Evolutionary conservation across 2,329 filamentous ascomycete genomes (phyloP).

Genomic region (Penicillium hesseltinei): DNA sequence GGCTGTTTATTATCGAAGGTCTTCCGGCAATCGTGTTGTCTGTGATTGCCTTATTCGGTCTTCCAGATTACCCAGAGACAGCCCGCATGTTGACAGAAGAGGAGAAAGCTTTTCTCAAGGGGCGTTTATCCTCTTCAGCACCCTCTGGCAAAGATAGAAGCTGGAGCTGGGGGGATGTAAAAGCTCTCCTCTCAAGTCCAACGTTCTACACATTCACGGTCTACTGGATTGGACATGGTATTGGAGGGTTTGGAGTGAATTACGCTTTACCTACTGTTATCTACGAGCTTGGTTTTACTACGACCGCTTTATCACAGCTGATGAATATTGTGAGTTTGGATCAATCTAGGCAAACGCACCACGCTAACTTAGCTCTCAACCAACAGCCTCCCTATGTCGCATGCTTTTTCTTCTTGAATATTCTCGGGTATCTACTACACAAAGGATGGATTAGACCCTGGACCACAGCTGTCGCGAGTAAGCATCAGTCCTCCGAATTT

Average conservation of each 20-base stretch:
- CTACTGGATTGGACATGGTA: constrained; percentile 45
- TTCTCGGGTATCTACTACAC: constrained; percentile 36
- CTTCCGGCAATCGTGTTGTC: constrained; percentile 34
- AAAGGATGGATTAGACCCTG: constrained; percentile 38
- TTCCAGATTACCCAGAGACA: constrained; percentile 37
- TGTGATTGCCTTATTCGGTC: constrained; percentile 28
- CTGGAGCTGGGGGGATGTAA: constrained; percentile 36
- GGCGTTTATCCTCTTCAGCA: constrained; percentile 29
- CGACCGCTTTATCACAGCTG: constrained; percentile 43
- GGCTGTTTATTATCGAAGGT: constrained; percentile 42
- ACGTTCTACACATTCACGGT: constrained; percentile 40
- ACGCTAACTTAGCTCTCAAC: background rate
- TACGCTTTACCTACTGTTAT: constrained; percentile 47
- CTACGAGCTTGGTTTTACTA: constrained; percentile 45
- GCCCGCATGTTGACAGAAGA: constrained; percentile 30
- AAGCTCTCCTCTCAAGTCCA: constrained; percentile 33
- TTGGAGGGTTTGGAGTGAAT: constrained; percentile 44
- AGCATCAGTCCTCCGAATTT: constrained; percentile 4
- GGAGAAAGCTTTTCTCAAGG: constrained; percentile 25
- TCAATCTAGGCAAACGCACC: background rate
- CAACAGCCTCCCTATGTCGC: constrained; percentile 39
- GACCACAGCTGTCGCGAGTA: constrained; percentile 42
- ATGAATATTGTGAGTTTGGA: constrained; percentile 41
- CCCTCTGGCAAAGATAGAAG: constrained; percentile 32
- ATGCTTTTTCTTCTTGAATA: constrained; percentile 41